Evolutionary conservation across 371 early-diverging fungal genomes (phyloP), one percentile per base, ranked within the genome.

Genomic region (Massospora cicadina): DNA sequence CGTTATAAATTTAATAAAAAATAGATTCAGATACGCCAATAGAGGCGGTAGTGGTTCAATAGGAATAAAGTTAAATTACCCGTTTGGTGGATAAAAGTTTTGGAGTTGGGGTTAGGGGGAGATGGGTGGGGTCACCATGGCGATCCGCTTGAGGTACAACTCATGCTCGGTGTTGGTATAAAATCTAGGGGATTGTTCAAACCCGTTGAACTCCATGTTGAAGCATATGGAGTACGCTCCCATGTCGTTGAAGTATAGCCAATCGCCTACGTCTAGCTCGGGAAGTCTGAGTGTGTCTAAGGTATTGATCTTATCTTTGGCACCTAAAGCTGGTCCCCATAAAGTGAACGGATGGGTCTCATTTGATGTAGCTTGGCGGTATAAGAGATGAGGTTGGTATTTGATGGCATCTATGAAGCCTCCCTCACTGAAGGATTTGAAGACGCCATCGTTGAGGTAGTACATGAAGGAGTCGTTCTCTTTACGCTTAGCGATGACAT

Each of bases 241-340:
- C 95, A 96, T 95, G 72, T 87, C 79, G 62, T 91, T 87, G 76
- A 89, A 95, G 73, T 86, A 85, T 58, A 98, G 77, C 97, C 97
- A 98, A 72, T 98, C 98, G 64, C 97, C 95, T 29, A 90, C 81
- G 60, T 88, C 81, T 70, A 98, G 76, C 71, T 87, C 80, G 54
- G 95, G 95, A 60, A 98, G 77, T 63, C 58, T 3, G 23, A 57
- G 28, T 17, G 63, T 64, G n/a, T 77, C 71, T 43, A 81, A 76
- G 62, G 82, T 76, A 67, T 79, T 81, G 63, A 98, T 82, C 72
- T 90, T 90, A 76, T 98, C 98, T 68, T 95, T 92, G 24, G 95
- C 93, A 74, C 95, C 96, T 74, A 96, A 95, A 54, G 96, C 95
- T 30, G 95, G 98, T n/a, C 95, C 96, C 97, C 97, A 95, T 65